Percentiles rank a stretch among this genome's conserved stretches.
phyloP scores from a whole-genome alignment of 352 stramenopile species.

The Phytophthora pini region DNA sequence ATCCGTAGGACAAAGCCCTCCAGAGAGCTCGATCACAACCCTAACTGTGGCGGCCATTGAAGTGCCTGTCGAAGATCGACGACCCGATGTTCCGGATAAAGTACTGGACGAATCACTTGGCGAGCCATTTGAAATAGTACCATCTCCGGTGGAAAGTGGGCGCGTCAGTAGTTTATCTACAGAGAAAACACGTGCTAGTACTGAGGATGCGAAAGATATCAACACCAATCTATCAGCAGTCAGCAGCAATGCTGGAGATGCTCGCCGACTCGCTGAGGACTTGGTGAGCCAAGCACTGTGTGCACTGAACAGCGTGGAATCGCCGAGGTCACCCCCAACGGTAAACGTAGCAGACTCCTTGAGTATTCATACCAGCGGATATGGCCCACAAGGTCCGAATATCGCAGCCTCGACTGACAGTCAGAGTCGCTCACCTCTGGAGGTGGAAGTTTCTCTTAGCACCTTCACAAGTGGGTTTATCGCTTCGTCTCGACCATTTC shows the following conservation, averaged over 20 bases:
- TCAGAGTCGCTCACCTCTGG: not conserved
- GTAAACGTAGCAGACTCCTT: constrained; percentile 19
- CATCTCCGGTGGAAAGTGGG: not conserved
- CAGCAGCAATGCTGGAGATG: constrained; percentile 4
- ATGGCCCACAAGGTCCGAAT: constrained; percentile 5
- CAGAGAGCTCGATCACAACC: not conserved
- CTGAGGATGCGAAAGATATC: not conserved
- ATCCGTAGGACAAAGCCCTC: not conserved
- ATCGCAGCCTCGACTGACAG: not conserved
- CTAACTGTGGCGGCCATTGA: not conserved
- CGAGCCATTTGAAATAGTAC: constrained; percentile 2
- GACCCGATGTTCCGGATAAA: not conserved
- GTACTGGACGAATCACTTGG: not conserved
- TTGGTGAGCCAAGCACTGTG: constrained; percentile 37
- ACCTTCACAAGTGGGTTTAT: constrained; percentile 52
- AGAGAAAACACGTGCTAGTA: not conserved
- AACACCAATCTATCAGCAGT: not conserved
- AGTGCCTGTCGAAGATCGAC: not conserved
- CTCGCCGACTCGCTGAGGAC: constrained; percentile 15
- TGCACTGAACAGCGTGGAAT: constrained; percentile 40
- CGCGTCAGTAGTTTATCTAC: not conserved
- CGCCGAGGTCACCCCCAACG: constrained; percentile 7
- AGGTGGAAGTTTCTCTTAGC: constrained; percentile 47
- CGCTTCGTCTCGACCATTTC: constrained; percentile 3
- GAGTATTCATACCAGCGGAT: constrained; percentile 15